Percentiles rank a stretch among this genome's conserved stretches.
Conservation (phyloP, 495 filamentous ascomycete species). For the Neurospora sp. region DNA sequence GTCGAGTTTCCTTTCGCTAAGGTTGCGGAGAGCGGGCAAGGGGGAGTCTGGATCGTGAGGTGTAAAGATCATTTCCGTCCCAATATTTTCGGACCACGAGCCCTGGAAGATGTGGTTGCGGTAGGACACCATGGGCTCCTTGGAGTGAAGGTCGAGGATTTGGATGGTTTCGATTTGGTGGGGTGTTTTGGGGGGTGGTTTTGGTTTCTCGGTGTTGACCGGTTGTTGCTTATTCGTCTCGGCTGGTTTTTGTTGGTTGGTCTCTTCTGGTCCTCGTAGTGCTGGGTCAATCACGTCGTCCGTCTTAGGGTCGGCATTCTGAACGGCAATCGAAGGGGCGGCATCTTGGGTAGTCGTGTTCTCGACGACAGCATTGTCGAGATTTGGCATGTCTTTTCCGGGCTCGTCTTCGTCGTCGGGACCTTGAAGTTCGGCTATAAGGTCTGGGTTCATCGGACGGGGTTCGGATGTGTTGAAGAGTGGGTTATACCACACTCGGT, state of each 20-base stretch:
- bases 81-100: slow-evolving; percentile 65
- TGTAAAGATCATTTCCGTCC: slow-evolving; percentile 68
- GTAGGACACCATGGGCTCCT: slow-evolving; percentile 64
- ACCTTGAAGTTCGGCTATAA: slow-evolving; percentile 20
- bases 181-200: slow-evolving; percentile 12
- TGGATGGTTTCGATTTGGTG: slow-evolving; percentile 42
- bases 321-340: neutral
- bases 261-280: slow-evolving; percentile 1
- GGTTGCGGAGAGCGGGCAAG: slow-evolving; percentile 31
- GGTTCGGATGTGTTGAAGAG: slow-evolving; percentile 19
- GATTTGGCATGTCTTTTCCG: slow-evolving; percentile 17
- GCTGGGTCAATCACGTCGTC: slow-evolving; percentile 7
- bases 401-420: slow-evolving; percentile 19
- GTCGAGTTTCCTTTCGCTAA: slow-evolving; percentile 39
- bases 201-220: slow-evolving; percentile 10
- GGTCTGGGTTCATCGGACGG: slow-evolving; percentile 6
- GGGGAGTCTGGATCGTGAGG: slow-evolving; percentile 32
- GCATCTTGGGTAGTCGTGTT: slow-evolving; percentile 1
- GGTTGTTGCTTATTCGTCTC: slow-evolving; percentile 1
- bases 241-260: neutral
- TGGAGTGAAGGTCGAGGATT: slow-evolving; percentile 66
- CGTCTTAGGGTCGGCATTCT: neutral
- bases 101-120: slow-evolving; percentile 65
- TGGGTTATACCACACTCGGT: slow-evolving; percentile 28
- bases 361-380: slow-evolving; percentile 11